Evolutionary conservation across 2,329 filamentous ascomycete genomes (phyloP).

Genomic region (Cladophialophora immunda): DNA sequence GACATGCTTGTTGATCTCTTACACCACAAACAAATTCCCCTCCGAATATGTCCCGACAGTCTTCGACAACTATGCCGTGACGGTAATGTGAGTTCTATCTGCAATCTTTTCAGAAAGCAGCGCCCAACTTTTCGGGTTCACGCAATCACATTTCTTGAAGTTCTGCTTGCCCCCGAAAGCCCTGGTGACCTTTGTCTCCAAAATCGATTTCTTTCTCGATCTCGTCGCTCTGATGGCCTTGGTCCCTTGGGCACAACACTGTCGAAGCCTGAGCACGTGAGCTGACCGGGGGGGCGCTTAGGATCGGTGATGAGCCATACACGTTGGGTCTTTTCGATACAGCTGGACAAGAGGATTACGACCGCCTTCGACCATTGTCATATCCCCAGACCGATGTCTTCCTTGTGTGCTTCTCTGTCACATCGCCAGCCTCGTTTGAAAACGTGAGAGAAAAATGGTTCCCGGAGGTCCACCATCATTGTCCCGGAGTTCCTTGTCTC

Average conservation of each 20-base stretch:
- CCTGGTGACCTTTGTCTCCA: background rate
- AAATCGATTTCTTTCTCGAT: background rate
- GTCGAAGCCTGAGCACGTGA: conserved; percentile 2
- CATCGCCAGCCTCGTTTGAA: conserved; percentile 95
- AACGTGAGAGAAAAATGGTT: conserved; percentile 99
- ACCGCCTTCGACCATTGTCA: conserved; percentile 92
- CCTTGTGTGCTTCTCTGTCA: conserved; percentile 98
- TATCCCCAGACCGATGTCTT: conserved; percentile 99
- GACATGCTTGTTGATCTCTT: conserved; percentile 98
- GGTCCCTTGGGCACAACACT: background rate
- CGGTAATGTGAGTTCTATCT: conserved; percentile 82
- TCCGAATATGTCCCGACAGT: conserved; percentile 99
- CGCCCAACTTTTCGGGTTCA: background rate
- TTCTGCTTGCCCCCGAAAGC: background rate
- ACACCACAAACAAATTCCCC: conserved; percentile 99
- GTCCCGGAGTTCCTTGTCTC: conserved; percentile 94
- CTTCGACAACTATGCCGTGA: conserved; percentile 99
- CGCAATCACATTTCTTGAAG: conserved; percentile 2
- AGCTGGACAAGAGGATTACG: conserved; percentile 99
- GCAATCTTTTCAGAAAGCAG: background rate
- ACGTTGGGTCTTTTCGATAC: conserved; percentile 98
- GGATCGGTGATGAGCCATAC: conserved; percentile 99
- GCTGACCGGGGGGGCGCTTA: conserved; percentile 52
- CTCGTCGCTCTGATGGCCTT: background rate
- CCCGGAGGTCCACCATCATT: conserved; percentile 98